Conservation (phyloP, 805 yeast genomes). For the Metschnikowia bowlesiae region DNA sequence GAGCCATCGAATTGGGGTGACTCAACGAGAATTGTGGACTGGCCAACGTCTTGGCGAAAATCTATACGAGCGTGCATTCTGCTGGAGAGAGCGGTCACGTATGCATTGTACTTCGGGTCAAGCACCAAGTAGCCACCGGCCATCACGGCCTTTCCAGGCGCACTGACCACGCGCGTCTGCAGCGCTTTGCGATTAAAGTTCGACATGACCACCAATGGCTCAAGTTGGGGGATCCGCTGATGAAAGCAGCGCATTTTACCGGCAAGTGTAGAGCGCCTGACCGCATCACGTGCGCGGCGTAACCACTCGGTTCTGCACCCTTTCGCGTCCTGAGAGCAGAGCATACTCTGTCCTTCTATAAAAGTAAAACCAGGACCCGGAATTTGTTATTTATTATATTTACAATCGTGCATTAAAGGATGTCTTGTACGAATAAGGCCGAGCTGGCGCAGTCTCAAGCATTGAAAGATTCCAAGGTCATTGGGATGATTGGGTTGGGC, state of each 20-base stretch:
- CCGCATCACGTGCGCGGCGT: neutral
- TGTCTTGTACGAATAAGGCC: neutral
- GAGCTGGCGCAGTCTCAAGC: neutral
- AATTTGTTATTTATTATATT: neutral
- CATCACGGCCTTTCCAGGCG: conserved; percentile 92
- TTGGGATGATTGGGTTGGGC: conserved; percentile 94
- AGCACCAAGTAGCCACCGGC: conserved; percentile 95
- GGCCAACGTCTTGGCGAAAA: conserved; percentile 10
- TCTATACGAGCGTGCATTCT: conserved; percentile 76
- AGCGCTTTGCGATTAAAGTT: conserved; percentile 1
- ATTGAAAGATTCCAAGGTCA: conserved; percentile 36
- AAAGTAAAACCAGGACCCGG: neutral
- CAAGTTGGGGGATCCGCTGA: neutral
- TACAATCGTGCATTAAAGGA: neutral
- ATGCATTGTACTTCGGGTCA: conserved; percentile 68
- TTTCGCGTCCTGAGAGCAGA: neutral
- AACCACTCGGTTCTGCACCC: neutral
- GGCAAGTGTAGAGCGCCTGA: neutral
- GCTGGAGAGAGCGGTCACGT: conserved; percentile 82
- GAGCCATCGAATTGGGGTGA: conserved; percentile 78
- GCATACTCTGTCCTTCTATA: neutral
- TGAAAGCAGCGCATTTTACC: neutral
- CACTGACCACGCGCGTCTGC: conserved; percentile 57
- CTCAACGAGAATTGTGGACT: conserved; percentile 37
- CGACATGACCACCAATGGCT: neutral